A percentile compares a stretch with the other conserved stretches of the same genome.
These are phyloP conservation scores for Exophiala dermatitidis DNA, from an alignment of 2,329 filamentous ascomycete genomes.

Conservation along the genomic window DNA sequence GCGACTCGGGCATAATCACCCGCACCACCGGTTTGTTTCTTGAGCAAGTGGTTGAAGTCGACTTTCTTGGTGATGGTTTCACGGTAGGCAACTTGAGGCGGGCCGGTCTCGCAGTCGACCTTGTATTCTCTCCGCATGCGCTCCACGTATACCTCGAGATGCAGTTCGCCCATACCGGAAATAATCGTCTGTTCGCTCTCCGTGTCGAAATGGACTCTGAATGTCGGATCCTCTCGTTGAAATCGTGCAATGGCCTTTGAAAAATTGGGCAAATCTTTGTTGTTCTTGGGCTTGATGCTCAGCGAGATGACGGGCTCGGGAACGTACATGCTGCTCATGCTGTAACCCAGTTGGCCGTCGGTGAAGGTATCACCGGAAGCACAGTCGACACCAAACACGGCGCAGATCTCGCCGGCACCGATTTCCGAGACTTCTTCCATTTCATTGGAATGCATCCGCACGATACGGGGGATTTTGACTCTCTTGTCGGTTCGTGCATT, in stretches of 20 bases:
- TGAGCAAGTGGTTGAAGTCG: constrained; percentile 86
- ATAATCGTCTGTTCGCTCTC: constrained; percentile 97
- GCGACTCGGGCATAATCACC: constrained; percentile 92
- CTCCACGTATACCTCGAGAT: constrained; percentile 95
- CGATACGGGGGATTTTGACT: constrained; percentile 91
- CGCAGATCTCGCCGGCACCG: constrained; percentile 94
- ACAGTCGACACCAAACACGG: constrained; percentile 96
- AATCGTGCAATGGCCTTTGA: constrained; percentile 98
- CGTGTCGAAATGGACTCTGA: constrained; percentile 83
- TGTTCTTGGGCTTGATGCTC: constrained; percentile 92
- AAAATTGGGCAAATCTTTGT: constrained; percentile 87
- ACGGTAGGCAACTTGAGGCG: constrained; percentile 93
- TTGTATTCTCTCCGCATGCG: constrained; percentile 95
- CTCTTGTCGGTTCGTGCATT: constrained; percentile 94
- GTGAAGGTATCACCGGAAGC: constrained; percentile 98
- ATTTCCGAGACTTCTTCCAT: constrained; percentile 96
- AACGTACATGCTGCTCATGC: constrained; percentile 95
- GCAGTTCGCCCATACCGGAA: constrained; percentile 94
- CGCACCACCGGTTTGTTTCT: constrained; percentile 90
- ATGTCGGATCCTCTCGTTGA: constrained; percentile 96
- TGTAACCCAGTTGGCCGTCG: constrained; percentile 83
- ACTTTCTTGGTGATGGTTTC: constrained; percentile 78
- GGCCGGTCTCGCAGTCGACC: constrained; percentile 89
- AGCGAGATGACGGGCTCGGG: constrained; percentile 97
- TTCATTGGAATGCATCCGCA: constrained; percentile 98